Evolutionary conservation across 108 stramenopile species (phyloP), one percentile per base, ranked within the genome.

Genomic region (Aurantiochytrium sp.): DNA sequence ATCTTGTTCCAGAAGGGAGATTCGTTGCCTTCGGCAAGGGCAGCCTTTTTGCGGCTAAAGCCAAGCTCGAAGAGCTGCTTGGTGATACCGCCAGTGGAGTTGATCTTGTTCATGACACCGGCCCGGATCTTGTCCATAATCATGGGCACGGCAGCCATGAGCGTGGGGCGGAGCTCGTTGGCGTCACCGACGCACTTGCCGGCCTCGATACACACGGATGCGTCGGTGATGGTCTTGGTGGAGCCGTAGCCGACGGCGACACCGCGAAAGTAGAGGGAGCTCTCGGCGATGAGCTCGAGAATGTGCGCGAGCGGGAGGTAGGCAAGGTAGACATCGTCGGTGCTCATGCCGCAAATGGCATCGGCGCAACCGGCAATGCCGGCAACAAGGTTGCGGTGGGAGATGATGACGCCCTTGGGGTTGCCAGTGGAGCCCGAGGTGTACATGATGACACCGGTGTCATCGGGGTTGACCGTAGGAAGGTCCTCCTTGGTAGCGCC

Each of bases 391-490:
- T 96, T 95, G 42, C 87, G 64, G 92, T 99, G 98, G 19, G 93
- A 95, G 57, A 98, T 94, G 87, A 97, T 95, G 4, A 98, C 98
- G 87, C 98, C 99, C 95, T 99, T 99, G 16, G 99, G 98, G 88
- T 98, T 96, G 87, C 96, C 96, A 8, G 94, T 95, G 4, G 94
- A 93, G 58, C 97, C 97, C 60, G 95, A 96, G 5, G 98, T 99
- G 94, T 97, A 99, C 96, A 99, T 97, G 91, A 99, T 95, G 5
- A 98, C 96, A 69, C 97, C 97, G 72, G 92, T 92, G 49, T 96
- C 94, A 60, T 96, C 95, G 44, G 95, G 90, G 47, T 96, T 95
- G 58, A 94, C 91, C 4, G n/a, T 0, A 4, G 53, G 64, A 12
- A 19, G 14, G 28, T 21, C 55, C 5, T 19, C 19, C 18, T 58